These are phyloP conservation scores for Metschnikowia shivogae DNA, from an alignment of 805 yeast genomes.

Conservation along the genomic window DNA sequence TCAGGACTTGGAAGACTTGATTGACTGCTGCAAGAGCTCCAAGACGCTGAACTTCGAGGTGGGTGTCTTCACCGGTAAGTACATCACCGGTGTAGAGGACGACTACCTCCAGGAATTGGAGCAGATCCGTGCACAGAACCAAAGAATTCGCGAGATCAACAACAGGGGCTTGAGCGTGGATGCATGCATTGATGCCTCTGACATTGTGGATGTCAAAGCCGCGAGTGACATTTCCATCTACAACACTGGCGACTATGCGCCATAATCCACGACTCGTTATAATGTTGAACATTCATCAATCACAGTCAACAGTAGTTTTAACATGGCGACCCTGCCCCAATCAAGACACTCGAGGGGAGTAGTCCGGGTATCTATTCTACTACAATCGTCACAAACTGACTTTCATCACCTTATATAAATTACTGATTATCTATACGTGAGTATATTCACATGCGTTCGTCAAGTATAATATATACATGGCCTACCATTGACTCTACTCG, in stretches of 20 bases:
- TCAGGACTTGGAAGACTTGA: conserved; percentile 78
- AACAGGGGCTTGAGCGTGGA: conserved; percentile 41
- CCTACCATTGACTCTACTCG: conserved; percentile 26
- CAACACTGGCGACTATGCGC: conserved; percentile 50
- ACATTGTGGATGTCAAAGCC: conserved; percentile 68
- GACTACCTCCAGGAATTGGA: conserved; percentile 79
- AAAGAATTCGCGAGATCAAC: conserved; percentile 40
- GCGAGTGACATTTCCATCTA: conserved; percentile 60
- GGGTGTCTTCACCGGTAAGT: conserved; percentile 94
- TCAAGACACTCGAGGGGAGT: too few relatives aligned
- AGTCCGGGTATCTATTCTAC: too few relatives aligned
- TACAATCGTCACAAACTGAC: too few relatives aligned
- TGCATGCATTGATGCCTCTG: conserved; percentile 39
- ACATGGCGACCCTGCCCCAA: too few relatives aligned
- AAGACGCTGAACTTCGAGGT: conserved; percentile 71
- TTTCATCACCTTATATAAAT: too few relatives aligned
- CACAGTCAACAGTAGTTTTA: too few relatives aligned
- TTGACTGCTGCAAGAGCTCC: conserved; percentile 66
- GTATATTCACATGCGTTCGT: conserved; percentile 11
- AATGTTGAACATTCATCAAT: too few relatives aligned
- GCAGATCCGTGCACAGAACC: conserved; percentile 74
- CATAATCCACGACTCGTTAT: neutral
- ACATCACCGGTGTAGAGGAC: conserved; percentile 91
- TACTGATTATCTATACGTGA: neutral
- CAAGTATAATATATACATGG: conserved; percentile 12